Conservation (phyloP, 345 rosid genomes). For the Acer saccharum region DNA sequence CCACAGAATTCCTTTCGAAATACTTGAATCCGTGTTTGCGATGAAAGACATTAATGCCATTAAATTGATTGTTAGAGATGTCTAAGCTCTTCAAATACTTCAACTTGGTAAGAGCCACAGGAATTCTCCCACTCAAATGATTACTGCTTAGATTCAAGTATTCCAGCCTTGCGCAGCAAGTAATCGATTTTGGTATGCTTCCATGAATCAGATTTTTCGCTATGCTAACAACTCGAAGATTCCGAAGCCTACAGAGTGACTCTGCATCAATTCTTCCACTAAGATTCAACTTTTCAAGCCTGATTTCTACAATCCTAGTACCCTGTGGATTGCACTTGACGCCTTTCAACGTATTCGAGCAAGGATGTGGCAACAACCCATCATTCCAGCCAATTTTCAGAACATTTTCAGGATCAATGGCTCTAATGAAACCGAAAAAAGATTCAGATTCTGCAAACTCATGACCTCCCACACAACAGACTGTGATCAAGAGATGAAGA, state of each 20-base stretch:
- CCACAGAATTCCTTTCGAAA: neutral
- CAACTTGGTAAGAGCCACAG: slow-evolving; percentile 34
- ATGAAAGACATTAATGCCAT: neutral
- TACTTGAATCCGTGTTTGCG: slow-evolving; percentile 11
- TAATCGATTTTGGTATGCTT: slow-evolving; percentile 36
- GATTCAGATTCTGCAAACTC: slow-evolving; percentile 33
- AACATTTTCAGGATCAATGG: slow-evolving; percentile 39
- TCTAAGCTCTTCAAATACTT: slow-evolving; percentile 36
- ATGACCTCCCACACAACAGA: slow-evolving; percentile 26
- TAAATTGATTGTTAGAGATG: slow-evolving; percentile 41
- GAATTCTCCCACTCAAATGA: slow-evolving; percentile 37
- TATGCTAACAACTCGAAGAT: slow-evolving; percentile 36
- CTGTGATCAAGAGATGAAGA: slow-evolving; percentile 21
- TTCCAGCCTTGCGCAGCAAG: slow-evolving; percentile 30
- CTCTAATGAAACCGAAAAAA: slow-evolving; percentile 31
- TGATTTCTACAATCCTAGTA: slow-evolving; percentile 33
- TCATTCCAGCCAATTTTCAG: slow-evolving; percentile 13
- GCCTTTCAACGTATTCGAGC: slow-evolving; percentile 4
- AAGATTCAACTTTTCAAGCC: slow-evolving; percentile 42
- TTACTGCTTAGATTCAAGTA: slow-evolving; percentile 46
- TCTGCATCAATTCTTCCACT: slow-evolving; percentile 42
- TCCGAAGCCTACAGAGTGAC: slow-evolving; percentile 39
- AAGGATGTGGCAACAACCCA: slow-evolving; percentile 21
- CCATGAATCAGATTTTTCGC: slow-evolving; percentile 40
- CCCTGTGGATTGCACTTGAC: slow-evolving; percentile 25